Percentiles rank a stretch among this genome's conserved stretches.
Evolutionary conservation across 306 rosid species (phyloP).

Genomic region (Comarum palustre): DNA sequence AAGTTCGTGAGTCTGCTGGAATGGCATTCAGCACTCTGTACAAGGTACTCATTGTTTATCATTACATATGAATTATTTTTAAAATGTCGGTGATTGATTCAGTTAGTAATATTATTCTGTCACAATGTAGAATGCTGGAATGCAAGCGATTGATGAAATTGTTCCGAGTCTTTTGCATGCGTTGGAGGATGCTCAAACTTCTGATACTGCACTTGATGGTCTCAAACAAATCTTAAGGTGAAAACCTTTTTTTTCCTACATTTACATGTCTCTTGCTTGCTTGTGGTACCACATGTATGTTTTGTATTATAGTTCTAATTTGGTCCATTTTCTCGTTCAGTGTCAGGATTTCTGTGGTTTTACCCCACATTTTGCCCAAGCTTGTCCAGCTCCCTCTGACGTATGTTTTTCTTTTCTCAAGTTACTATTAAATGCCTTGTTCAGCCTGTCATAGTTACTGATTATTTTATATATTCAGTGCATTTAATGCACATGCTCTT

Average conservation of each 20-base stretch:
- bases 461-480: slow-evolving; percentile 46
- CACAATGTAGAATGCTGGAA: slow-evolving; percentile 77
- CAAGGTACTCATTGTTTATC: slow-evolving; percentile 47
- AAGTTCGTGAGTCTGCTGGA: slow-evolving; percentile 96
- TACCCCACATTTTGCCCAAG: slow-evolving; percentile 95
- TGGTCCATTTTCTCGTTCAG: slow-evolving; percentile 34
- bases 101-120: slow-evolving; percentile 12
- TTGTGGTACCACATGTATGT: slow-evolving; percentile 1
- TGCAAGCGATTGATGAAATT: slow-evolving; percentile 98
- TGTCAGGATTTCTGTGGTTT: slow-evolving; percentile 86
- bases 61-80: background rate
- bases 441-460: slow-evolving; percentile 2
- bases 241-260: background rate
- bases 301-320: slow-evolving; percentile 20
- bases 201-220: slow-evolving; percentile 96
- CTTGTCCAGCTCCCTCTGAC: slow-evolving; percentile 84
- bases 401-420: slow-evolving; percentile 45
- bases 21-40: slow-evolving; percentile 91
- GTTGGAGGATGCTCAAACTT: slow-evolving; percentile 80
- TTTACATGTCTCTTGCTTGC: background rate
- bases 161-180: slow-evolving; percentile 96
- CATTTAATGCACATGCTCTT: slow-evolving; percentile 94
- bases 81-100: background rate
- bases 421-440: slow-evolving; percentile 19
- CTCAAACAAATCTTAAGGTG: slow-evolving; percentile 97